Evolutionary conservation across 2,329 filamentous ascomycete species (phyloP).

Genomic region (Cladosporium colombiae): DNA sequence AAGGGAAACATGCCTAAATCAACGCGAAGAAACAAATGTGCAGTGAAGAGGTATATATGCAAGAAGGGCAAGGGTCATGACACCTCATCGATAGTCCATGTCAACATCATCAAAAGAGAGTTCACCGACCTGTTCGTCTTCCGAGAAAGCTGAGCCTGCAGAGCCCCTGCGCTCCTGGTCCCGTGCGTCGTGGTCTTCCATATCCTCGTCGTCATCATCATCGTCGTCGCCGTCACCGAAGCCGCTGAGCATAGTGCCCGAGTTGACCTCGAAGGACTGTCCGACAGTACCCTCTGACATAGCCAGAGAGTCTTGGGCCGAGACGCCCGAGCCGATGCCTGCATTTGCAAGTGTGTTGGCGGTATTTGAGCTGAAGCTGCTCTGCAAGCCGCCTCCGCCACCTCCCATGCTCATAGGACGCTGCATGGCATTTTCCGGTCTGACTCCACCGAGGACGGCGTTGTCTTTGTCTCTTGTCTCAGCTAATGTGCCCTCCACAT

Average conservation of each 20-base stretch:
- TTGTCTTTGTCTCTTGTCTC: conserved; percentile 96
- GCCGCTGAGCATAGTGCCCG: conserved; percentile 62
- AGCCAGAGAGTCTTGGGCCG: conserved; percentile 36
- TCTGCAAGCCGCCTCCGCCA: conserved; percentile 44
- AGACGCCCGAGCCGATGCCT: conserved; percentile 65
- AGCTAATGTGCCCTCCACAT: conserved; percentile 88
- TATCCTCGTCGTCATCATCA: conserved; percentile 83
- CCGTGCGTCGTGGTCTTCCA: conserved; percentile 17
- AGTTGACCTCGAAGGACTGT: conserved; percentile 38
- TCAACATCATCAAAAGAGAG: conserved; percentile 63
- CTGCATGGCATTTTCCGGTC: conserved; percentile 85
- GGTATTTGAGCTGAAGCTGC: conserved; percentile 50
- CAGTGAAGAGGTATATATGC: conserved; percentile 22
- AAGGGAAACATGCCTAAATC: conserved; percentile 4
- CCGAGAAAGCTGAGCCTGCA: conserved; percentile 44
- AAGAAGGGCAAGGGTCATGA: conserved; percentile 11
- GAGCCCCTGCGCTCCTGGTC: conserved; percentile 35
- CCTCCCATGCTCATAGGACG: conserved; percentile 45
- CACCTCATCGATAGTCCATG: conserved; percentile 58
- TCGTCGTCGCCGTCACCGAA: conserved; percentile 97
- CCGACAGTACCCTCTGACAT: conserved; percentile 38
- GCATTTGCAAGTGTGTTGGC: conserved; percentile 71
- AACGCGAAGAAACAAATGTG: conserved; percentile 7
- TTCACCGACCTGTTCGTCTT: conserved; percentile 68
- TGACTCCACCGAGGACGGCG: conserved; percentile 92